Conservation (phyloP, 208 protist genomes). For the Crithidia sp. region DNA sequence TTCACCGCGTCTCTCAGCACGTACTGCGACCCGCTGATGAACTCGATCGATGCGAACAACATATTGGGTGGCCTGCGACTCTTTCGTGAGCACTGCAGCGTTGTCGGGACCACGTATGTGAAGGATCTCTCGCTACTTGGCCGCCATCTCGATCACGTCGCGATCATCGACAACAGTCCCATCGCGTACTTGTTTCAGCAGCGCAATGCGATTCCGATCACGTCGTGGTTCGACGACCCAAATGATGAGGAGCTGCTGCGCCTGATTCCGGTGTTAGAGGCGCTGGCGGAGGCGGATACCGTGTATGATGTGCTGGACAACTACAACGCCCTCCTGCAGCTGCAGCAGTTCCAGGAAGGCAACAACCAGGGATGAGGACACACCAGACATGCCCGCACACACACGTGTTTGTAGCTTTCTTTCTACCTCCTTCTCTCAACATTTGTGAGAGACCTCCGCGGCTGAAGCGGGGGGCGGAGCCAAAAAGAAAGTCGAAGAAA, state of each 20-base stretch:
- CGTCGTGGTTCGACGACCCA: conserved; percentile 89
- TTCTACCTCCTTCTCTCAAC: background rate
- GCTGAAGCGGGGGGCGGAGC: no score
- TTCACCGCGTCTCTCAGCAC: conserved; percentile 88
- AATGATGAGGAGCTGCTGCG: conserved; percentile 68
- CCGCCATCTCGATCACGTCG: conserved; percentile 66
- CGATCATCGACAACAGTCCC: conserved; percentile 93
- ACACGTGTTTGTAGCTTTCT: background rate
- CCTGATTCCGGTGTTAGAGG: conserved; percentile 79
- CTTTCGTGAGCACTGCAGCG: conserved; percentile 87
- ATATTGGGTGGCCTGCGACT: conserved; percentile 72
- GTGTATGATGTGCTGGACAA: conserved; percentile 87
- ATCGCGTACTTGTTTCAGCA: conserved; percentile 91
- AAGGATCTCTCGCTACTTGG: conserved; percentile 90
- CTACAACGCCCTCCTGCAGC: conserved; percentile 80
- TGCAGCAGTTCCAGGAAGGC: conserved; percentile 51
- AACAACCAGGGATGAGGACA: background rate
- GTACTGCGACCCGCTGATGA: conserved; percentile 86
- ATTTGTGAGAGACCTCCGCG: no score
- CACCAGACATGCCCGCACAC: no score
- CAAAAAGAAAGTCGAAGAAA: no score
- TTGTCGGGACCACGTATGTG: conserved; percentile 80
- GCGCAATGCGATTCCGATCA: conserved; percentile 89
- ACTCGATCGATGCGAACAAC: conserved; percentile 65
- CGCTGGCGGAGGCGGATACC: conserved; percentile 61